A percentile compares a stretch with the other conserved stretches of the same genome.
Conservation (phyloP, 176 grass and related monocot species). For the Cenchrus americanus region DNA sequence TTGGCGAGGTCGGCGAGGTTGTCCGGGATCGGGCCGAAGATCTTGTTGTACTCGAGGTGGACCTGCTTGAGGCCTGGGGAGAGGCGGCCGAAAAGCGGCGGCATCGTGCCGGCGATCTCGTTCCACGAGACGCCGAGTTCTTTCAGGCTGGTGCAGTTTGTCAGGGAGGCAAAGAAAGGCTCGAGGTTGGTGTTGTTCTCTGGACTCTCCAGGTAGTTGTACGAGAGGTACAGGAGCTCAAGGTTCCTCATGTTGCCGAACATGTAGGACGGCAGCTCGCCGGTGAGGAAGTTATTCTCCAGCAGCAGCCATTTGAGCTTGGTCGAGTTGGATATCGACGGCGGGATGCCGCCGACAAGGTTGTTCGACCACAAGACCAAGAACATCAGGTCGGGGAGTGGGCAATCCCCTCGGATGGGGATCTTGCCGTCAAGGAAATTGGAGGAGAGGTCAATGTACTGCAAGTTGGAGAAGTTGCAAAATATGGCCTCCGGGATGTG, state of each 20-base stretch:
- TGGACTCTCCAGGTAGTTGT: slow-evolving; percentile 63
- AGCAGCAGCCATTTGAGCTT: slow-evolving; percentile 81
- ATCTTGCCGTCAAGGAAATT: slow-evolving; percentile 70
- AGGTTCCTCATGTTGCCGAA: slow-evolving; percentile 65
- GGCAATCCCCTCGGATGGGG: slow-evolving; percentile 52
- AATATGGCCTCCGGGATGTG: slow-evolving; percentile 64
- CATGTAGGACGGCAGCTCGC: slow-evolving; percentile 62
- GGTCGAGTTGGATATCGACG: slow-evolving; percentile 71
- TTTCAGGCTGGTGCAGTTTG: slow-evolving; percentile 64
- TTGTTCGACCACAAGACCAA: slow-evolving; percentile 87
- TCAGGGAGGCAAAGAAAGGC: slow-evolving; percentile 82
- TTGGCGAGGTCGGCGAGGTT: slow-evolving; percentile 66
- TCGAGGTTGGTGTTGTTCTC: slow-evolving; percentile 62
- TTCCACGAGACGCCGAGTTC: slow-evolving; percentile 82
- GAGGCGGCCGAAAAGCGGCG: slow-evolving; percentile 57
- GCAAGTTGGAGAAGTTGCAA: slow-evolving; percentile 74
- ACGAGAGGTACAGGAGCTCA: slow-evolving; percentile 69
- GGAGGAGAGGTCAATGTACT: slow-evolving; percentile 76
- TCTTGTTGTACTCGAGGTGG: slow-evolving; percentile 78
- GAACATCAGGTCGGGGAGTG: slow-evolving; percentile 64
- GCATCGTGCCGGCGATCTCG: slow-evolving; percentile 61
- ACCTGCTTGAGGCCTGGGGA: slow-evolving; percentile 61
- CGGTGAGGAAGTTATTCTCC: slow-evolving; percentile 64
- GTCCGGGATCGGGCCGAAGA: slow-evolving; percentile 76
- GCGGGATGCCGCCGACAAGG: slow-evolving; percentile 62